Percentiles rank a stretch among this genome's conserved stretches.
Evolutionary conservation across 495 filamentous ascomycete species (phyloP).

Genomic region (Aspergillus sclerotioniger): DNA sequence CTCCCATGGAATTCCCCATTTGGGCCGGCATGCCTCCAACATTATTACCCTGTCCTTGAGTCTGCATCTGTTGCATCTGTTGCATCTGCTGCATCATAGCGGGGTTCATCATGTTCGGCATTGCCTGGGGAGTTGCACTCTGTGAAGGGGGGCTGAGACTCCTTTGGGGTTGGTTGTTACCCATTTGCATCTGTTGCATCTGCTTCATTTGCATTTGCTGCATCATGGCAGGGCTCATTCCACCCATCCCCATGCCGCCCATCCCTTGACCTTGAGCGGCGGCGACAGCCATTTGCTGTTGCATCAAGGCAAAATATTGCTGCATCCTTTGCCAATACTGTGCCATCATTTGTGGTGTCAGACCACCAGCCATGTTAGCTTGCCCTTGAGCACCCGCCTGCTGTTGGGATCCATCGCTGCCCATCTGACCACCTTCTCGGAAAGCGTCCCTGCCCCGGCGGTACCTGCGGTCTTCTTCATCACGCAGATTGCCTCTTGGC

Average conservation of each 20-base stretch:
- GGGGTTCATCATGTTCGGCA: constrained; percentile 56
- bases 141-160: constrained; percentile 49
- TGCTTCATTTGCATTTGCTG: constrained; percentile 79
- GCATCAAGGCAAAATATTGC: constrained; percentile 92
- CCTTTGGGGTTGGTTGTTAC: constrained; percentile 44
- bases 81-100: constrained; percentile 77
- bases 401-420: constrained; percentile 46
- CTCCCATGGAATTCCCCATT: constrained; percentile 17
- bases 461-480: constrained; percentile 67
- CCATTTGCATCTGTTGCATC: constrained; percentile 70
- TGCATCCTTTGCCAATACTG: constrained; percentile 98
- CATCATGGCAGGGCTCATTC: constrained; percentile 80
- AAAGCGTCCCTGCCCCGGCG: constrained; percentile 57
- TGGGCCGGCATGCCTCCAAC: constrained; percentile 16
- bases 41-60: constrained; percentile 35
- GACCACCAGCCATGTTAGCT: constrained; percentile 51
- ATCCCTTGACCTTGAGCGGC: constrained; percentile 42
- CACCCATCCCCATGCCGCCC: constrained; percentile 62
- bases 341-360: constrained; percentile 96
- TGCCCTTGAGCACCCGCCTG: constrained; percentile 43
- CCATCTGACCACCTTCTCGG: constrained; percentile 53
- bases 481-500: constrained; percentile 89
- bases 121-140: constrained; percentile 38
- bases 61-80: constrained; percentile 57
- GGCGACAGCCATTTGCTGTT: constrained; percentile 64